A percentile compares a stretch with the other conserved stretches of the same genome.
These are phyloP conservation scores for Ceratobasidium sp. DNA, from an alignment of 1,284 basidiomycete species.

Conservation along the genomic window DNA sequence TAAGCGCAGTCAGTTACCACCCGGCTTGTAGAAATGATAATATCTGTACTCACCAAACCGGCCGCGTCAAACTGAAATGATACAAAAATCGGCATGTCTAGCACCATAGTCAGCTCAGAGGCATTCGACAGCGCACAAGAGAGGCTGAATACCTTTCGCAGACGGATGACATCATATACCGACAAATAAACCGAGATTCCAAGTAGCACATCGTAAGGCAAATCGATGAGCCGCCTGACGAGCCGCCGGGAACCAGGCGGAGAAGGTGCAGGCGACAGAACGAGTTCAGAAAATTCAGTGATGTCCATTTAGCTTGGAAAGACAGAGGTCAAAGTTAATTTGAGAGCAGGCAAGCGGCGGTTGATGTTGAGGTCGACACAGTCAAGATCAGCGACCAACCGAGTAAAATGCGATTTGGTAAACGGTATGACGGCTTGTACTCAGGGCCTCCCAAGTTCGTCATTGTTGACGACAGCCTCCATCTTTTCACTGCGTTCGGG, in stretches of 20 bases:
- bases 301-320: neutral
- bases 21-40: neutral
- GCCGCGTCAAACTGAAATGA: conserved; percentile 25
- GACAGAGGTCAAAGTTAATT: neutral
- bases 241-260: neutral
- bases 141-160: conserved; percentile 9
- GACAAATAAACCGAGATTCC: neutral
- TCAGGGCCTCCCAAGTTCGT: conserved; percentile 39
- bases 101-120: neutral
- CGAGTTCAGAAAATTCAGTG: conserved; percentile 12
- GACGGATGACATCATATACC: conserved; percentile 21
- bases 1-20: neutral
- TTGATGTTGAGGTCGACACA: too few species aligned
- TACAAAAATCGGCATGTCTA: conserved; percentile 20
- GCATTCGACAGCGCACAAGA: neutral
- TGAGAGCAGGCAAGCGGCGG: too few species aligned
- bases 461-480: conserved; percentile 11
- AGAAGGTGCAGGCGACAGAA: neutral
- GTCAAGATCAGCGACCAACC: neutral
- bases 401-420: neutral
- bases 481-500: too few species aligned
- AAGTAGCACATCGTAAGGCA: conserved; percentile 37
- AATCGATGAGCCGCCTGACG: neutral
- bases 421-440: conserved; percentile 20
- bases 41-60: conserved; percentile 30